These are phyloP conservation scores for Catunica adiposa DNA, from an alignment of 2,329 filamentous ascomycete species.

Conservation along the genomic window DNA sequence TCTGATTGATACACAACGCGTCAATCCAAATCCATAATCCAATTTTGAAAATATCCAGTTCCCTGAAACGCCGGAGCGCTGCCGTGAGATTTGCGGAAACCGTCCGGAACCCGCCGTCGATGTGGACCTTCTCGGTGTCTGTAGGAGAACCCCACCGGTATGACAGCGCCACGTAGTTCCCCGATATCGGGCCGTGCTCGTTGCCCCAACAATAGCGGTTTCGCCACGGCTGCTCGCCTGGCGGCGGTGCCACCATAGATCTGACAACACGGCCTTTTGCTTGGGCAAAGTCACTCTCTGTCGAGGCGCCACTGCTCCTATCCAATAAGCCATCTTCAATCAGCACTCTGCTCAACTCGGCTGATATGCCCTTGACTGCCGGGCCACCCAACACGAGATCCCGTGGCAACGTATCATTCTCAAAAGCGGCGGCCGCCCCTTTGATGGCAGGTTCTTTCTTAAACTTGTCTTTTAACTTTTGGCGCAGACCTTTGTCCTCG, in stretches of 20 bases:
- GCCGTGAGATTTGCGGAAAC: conserved; percentile 7
- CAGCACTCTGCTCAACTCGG: conserved; percentile 10
- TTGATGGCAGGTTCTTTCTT: conserved; percentile 4
- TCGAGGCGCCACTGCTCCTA: background rate
- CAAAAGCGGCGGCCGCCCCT: background rate
- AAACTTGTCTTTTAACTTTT: conserved; percentile 13
- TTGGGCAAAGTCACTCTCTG: conserved; percentile 2
- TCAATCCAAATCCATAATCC: conserved; percentile 18
- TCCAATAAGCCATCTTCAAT: conserved; percentile 10
- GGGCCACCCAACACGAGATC: conserved; percentile 11
- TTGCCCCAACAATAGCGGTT: conserved; percentile 12
- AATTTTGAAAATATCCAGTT: conserved; percentile 11
- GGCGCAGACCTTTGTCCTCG: conserved; percentile 12
- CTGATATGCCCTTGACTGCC: conserved; percentile 10
- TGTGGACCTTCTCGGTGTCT: conserved; percentile 3
- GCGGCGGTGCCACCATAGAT: background rate
- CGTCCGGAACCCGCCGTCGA: conserved; percentile 3
- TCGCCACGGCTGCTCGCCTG: conserved; percentile 5
- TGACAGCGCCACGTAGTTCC: conserved; percentile 13
- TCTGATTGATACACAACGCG: conserved; percentile 16
- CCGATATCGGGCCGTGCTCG: conserved; percentile 11
- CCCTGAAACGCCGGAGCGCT: conserved; percentile 12
- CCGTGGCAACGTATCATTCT: conserved; percentile 1
- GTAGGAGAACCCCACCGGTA: background rate
- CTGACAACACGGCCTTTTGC: conserved; percentile 9